Percentiles rank a stretch among this genome's conserved stretches.
phyloP scores from a whole-genome alignment of 2,329 filamentous ascomycete genomes.

The Periconia digitata region DNA sequence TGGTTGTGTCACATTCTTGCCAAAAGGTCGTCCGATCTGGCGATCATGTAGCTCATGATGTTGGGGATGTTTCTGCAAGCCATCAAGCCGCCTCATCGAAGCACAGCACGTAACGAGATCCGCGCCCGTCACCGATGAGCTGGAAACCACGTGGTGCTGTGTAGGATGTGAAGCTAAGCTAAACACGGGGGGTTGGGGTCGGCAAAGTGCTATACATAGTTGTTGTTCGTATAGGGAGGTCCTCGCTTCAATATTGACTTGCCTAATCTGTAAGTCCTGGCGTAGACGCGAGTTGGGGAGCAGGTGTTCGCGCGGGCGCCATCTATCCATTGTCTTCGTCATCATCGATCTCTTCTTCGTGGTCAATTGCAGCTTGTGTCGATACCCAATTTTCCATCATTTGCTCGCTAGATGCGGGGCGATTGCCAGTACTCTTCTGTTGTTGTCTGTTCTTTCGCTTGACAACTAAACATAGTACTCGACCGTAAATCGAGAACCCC shows the following conservation, averaged over 20 bases:
- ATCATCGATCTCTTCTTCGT: conserved; percentile 21
- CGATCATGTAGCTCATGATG: conserved; percentile 5
- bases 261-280: conserved; percentile 6
- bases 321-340: conserved; percentile 39
- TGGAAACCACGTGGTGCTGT: conserved; percentile 26
- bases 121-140: conserved; percentile 21
- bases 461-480: conserved; percentile 88
- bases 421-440: conserved; percentile 17
- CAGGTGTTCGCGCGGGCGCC: conserved; percentile 2
- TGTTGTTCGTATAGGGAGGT: conserved; percentile 14
- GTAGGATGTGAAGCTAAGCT: neutral
- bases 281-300: neutral
- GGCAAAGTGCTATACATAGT: conserved; percentile 17
- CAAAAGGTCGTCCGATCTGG: neutral
- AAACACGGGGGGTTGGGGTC: conserved; percentile 6
- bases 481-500: conserved; percentile 93
- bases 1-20: neutral
- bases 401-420: conserved; percentile 34
- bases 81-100: conserved; percentile 7
- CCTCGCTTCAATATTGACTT: conserved; percentile 11
- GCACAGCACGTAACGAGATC: conserved; percentile 14
- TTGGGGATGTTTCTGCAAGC: neutral
- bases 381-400: conserved; percentile 49
- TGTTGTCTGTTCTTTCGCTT: conserved; percentile 60
- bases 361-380: conserved; percentile 42